Evolutionary conservation across 257 asterid species (phyloP), one percentile per base, ranked within the genome.

Genomic region (Rauvolfia tetraphylla): DNA sequence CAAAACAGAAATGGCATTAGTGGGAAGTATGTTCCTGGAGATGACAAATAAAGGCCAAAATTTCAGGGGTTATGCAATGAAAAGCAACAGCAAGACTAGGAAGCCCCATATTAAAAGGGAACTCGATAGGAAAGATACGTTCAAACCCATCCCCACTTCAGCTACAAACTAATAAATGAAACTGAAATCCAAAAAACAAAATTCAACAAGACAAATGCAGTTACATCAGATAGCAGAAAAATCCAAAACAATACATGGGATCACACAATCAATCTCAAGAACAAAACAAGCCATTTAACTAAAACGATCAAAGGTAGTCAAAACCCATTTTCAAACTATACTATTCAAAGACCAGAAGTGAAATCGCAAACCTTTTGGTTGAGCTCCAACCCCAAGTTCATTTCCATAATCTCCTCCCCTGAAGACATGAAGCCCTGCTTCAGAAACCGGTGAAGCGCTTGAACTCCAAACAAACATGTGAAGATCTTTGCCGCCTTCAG

Each of bases 391-490:
- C 18, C 81, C 83, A 41, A 83, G 77, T 38, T 87, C 96, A 76
- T 84, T 88, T 3, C 91, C 95, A 83, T 87, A 88, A 4, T 91
- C 97, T 20, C 91, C 94, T 58, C 98, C 99, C 62, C 89, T 81
- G 79, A 92, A 95, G n/a, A 95, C 99, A 85, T 91, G 97, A 85
- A 95, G 86, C 72, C 98, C 99, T 5, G 96, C 97, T 84, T 95
- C 99, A 54, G 99, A 93, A 3, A 92, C 98, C 0, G 99, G 99
- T 2, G 99, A 95, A 56, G 99, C 98, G 79, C 99, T 92, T 0
- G 98, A 91, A 75, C 98, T 95, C 99, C 99, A 95, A 12, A 95
- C 99, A 81, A 95, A 95, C 99, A 95, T 95, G 67, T 95, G 99
- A n/a, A 92, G 88, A 84, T 95, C 99, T 78, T 88, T 91, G 3